Conservation (phyloP, 2,329 filamentous ascomycete genomes). For the Emergomyces orientalis region DNA sequence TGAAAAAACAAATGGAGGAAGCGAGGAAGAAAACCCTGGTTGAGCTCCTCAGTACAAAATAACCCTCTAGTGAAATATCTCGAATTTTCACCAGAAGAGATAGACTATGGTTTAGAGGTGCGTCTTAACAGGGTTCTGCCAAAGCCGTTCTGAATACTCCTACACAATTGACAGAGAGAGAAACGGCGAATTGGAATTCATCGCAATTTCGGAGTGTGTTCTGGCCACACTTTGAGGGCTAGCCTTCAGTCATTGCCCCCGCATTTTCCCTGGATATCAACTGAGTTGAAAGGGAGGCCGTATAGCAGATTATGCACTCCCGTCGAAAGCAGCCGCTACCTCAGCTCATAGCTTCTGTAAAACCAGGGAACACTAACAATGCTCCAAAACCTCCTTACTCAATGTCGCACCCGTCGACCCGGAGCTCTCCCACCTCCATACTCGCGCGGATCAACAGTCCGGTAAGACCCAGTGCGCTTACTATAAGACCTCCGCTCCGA, state of each 20-base stretch:
- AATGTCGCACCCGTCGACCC: slow-evolving; percentile 17
- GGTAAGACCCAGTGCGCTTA: slow-evolving; percentile 37
- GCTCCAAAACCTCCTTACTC: slow-evolving; percentile 4
- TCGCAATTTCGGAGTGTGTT: neutral
- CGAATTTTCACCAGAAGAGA: neutral
- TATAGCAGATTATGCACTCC: neutral
- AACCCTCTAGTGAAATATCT: neutral
- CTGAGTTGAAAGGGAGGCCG: neutral
- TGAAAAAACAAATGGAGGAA: neutral
- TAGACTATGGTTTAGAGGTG: neutral
- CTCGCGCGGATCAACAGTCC: slow-evolving; percentile 39
- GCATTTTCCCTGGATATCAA: neutral
- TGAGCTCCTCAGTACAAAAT: neutral
- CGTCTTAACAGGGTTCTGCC: neutral
- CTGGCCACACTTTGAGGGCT: neutral
- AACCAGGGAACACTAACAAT: neutral
- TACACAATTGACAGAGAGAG: neutral
- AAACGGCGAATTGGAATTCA: neutral
- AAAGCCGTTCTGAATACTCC: neutral
- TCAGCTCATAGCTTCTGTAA: neutral
- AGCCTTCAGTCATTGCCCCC: neutral
- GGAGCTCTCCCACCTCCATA: slow-evolving; percentile 28
- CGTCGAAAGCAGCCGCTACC: neutral
- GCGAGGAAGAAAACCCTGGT: neutral
- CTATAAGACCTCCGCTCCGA: slow-evolving; percentile 28